Evolutionary conservation across 345 rosid species (phyloP), one percentile per base, ranked within the genome.

Genomic region (Arabidopsis arenosa): DNA sequence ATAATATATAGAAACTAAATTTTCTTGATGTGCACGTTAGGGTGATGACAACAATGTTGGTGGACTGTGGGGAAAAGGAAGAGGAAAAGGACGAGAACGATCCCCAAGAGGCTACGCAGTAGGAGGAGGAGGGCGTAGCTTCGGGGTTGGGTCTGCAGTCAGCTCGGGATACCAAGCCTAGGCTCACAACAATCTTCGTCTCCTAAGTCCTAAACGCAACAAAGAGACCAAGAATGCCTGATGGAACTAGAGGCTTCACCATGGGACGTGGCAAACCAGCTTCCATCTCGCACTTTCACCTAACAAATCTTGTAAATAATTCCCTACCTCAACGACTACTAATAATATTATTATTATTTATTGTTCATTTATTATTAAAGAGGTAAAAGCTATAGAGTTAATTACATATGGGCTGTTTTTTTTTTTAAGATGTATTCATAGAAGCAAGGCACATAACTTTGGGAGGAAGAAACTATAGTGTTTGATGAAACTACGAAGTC

Each of bases 151-250:
- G 61, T 15, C 86, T 5, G 80, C 77, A 37, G 68, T 77, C 13
- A 72, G 69, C 77, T 78, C 18, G 81, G 81, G 77, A 66, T 84
- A 48, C 77, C 85, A 45, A 75, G 63, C 48, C 70, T 76, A 3
- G 43, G 71, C n/a, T 84, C 68, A 56, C 69, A 70, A 51, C 92
- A 84, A 61, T 80, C 87, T 33, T 72, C 75, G 21, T 77, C 76
- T 26, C 47, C 83, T 1, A 92, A 89, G 44, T 26, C 47, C 83
- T 1, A 92, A 89, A 48, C 49, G 69, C 80, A 44, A 74, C 79
- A 0, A 90, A 80, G 81, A 88, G 96, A 15, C 97, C 97, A 26
- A 89, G 93, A 78, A 95, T 90, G 92, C 97, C 94, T 30, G 97
- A 89, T 51, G 97, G 97, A 63, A 89, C 97, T 7, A 78, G 86